These are phyloP conservation scores for Hypoxylon sp. DNA, from an alignment of 2,329 filamentous ascomycete species.

Conservation along the genomic window DNA sequence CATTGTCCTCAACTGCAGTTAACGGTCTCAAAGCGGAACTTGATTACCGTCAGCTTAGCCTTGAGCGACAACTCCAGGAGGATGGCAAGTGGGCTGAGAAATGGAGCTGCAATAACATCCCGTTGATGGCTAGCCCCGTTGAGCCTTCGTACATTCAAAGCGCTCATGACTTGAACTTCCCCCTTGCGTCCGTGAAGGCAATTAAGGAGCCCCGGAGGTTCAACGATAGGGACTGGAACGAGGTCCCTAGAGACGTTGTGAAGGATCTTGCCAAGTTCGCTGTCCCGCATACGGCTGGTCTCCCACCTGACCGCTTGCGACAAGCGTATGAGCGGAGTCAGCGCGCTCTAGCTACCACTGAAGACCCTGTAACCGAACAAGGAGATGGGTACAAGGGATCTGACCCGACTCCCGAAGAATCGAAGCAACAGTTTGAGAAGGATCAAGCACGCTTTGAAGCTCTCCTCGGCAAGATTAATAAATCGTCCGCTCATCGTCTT, in stretches of 20 bases:
- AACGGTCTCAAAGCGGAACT: constrained; percentile 39
- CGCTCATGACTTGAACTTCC: constrained; percentile 35
- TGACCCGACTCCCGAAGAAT: too few species aligned
- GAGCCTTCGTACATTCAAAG: background rate
- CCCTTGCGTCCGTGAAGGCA: constrained; percentile 44
- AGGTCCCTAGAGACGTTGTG: constrained; percentile 35
- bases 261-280: constrained; percentile 38
- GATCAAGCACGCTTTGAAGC: constrained; percentile 40
- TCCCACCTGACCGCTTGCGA: constrained; percentile 43
- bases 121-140: constrained; percentile 9
- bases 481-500: constrained; percentile 30
- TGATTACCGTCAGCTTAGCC: constrained; percentile 26
- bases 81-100: background rate
- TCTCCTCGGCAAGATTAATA: constrained; percentile 47
- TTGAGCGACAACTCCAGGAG: background rate
- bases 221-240: constrained; percentile 27
- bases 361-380: background rate
- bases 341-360: constrained; percentile 25
- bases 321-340: constrained; percentile 38
- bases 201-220: constrained; percentile 45
- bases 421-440: constrained; percentile 2
- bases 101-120: background rate
- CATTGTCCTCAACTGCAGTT: constrained; percentile 36
- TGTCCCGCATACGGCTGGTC: constrained; percentile 46
- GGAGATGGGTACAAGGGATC: background rate